Evolutionary conservation across 331 rosid genomes (phyloP), one percentile per base, ranked within the genome.

Genomic region (Cydonia oblonga): DNA sequence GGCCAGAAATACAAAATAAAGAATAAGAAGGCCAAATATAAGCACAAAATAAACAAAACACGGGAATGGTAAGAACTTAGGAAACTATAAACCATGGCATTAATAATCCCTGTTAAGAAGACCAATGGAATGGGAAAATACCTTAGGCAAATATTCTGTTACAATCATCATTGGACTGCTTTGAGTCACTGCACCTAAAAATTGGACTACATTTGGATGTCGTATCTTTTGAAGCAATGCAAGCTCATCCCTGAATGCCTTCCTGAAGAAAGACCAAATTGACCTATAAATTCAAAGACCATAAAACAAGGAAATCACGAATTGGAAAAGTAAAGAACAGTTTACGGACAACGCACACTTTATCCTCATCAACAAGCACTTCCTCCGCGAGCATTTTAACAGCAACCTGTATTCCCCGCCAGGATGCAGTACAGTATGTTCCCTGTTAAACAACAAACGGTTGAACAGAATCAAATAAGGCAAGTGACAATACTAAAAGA

Each of bases 121-220:
- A 32, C 56, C 30, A 53, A 76, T 22, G 70, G 53, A 22, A 68
- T 61, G 29, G 71, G 28, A 75, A 79, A 82, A 2, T 71, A 93
- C 97, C 98, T 82, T 87, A 24, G 97, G 97, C 68, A 93, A 87
- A 80, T 86, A 93, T 76, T 93, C 98, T 6, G 92, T 91, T 75
- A 93, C 87, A 82, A 93, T 93, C 92, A 89, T 93, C 97, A 93
- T 93, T 5, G 97, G 98, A 64, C 85, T 84, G 79, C 96, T 89
- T 77, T 93, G 98, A 46, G 98, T 93, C 51, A 93, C 98, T 9
- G 98, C 98, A 64, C 98, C 98, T 52, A 93, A 78, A 91, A 93
- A 93, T 78, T 93, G 98, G 69, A 93, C 97, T 3, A 93, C 96
- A 82, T 93, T 93, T 63, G 98, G 98, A 86, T 93, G 98, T 58